These are phyloP conservation scores for Nothophaeocryptopus gaeumannii DNA, from an alignment of 2,329 filamentous ascomycete species.

Conservation along the genomic window DNA sequence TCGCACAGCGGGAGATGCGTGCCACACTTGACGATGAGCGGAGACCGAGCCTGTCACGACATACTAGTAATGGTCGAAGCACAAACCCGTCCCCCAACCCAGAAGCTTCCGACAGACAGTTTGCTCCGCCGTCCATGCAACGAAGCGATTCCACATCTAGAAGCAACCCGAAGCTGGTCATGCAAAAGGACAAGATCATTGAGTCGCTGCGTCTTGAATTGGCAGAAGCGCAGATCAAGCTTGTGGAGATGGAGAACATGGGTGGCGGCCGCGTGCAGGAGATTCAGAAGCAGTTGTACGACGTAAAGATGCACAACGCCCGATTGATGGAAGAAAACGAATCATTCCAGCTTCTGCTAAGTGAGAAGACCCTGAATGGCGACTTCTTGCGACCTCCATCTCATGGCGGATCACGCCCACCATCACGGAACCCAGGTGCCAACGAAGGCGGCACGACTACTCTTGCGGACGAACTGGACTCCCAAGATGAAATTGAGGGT, in stretches of 20 bases:
- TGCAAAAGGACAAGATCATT: conserved; percentile 96
- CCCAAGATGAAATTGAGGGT: conserved; percentile 53
- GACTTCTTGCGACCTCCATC: conserved; percentile 53
- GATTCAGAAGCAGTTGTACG: conserved; percentile 85
- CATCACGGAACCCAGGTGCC: conserved; percentile 35
- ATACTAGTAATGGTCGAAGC: conserved; percentile 28
- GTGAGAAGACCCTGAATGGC: conserved; percentile 92
- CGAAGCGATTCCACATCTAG: conserved; percentile 72
- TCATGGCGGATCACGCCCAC: conserved; percentile 54
- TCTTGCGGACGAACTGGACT: conserved; percentile 85
- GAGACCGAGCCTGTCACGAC: conserved; percentile 49
- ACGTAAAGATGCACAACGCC: conserved; percentile 92
- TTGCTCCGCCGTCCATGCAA: conserved; percentile 76
- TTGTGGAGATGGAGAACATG: conserved; percentile 90
- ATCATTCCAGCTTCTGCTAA: conserved; percentile 90
- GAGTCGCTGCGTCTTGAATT: conserved; percentile 88
- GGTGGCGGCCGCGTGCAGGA: conserved; percentile 84
- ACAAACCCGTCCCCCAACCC: conserved; percentile 58
- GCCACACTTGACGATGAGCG: conserved; percentile 51
- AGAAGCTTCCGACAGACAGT: conserved; percentile 58
- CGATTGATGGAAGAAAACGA: conserved; percentile 98
- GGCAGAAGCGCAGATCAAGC: conserved; percentile 90
- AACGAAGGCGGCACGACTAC: conserved; percentile 49
- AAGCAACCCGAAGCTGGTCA: conserved; percentile 75
- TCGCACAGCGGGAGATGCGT: conserved; percentile 69